phyloP scores from a whole-genome alignment of 2,329 filamentous ascomycete genomes.

The Zalaria sp. region DNA sequence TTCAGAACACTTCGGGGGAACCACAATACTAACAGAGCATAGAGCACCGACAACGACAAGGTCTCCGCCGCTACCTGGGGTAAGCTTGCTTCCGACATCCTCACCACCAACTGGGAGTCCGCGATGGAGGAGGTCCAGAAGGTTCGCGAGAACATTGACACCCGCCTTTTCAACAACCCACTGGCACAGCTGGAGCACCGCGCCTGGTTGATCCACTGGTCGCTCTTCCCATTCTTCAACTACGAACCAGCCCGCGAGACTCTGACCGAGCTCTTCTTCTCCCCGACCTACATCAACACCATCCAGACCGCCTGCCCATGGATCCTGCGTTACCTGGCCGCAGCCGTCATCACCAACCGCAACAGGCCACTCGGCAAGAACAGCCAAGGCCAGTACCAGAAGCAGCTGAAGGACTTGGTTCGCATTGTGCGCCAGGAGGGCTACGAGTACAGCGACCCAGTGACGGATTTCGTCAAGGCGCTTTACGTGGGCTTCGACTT shows the following conservation, averaged over 20 bases:
- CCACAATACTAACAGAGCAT: constrained; percentile 3
- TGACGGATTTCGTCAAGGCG: constrained; percentile 92
- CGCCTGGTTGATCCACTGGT: constrained; percentile 96
- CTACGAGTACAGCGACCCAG: constrained; percentile 92
- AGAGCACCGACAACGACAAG: constrained; percentile 94
- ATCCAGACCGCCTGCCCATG: constrained; percentile 97
- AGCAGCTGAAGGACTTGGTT: constrained; percentile 94
- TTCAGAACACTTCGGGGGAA: background rate
- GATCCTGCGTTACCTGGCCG: constrained; percentile 87
- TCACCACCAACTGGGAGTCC: constrained; percentile 87
- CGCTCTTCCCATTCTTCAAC: constrained; percentile 98
- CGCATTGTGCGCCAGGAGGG: constrained; percentile 92
- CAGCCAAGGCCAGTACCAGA: constrained; percentile 86
- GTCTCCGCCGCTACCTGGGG: constrained; percentile 93
- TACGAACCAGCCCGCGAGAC: constrained; percentile 79
- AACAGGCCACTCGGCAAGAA: constrained; percentile 68
- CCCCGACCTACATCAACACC: constrained; percentile 94
- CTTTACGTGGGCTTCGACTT: constrained; percentile 96
- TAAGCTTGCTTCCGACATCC: constrained; percentile 90
- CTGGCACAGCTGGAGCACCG: constrained; percentile 91
- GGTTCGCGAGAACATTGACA: constrained; percentile 84
- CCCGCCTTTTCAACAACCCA: constrained; percentile 89
- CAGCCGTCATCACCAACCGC: constrained; percentile 85
- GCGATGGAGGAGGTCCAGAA: constrained; percentile 84
- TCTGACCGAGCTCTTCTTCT: constrained; percentile 94